phyloP scores from a whole-genome alignment of 371 early-diverging fungal species.

The Nosema muscidifuracis region DNA sequence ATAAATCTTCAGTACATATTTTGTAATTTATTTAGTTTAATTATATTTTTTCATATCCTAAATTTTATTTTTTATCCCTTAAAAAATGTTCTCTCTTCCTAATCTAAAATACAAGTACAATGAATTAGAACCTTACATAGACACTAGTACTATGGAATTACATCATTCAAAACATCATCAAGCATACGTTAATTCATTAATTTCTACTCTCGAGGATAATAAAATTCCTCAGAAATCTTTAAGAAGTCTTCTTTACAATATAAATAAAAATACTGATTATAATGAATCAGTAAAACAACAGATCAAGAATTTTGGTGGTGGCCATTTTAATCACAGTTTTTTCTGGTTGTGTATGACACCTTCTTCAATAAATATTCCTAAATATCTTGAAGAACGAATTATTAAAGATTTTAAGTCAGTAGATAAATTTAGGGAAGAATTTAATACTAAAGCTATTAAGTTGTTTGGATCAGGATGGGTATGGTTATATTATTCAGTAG shows the following conservation, averaged over 20 bases:
- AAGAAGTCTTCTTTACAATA: background rate
- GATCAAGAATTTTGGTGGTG: slow-evolving; percentile 85
- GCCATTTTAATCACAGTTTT: slow-evolving; percentile 89
- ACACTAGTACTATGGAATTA: slow-evolving; percentile 80
- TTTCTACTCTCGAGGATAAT: slow-evolving; percentile 5
- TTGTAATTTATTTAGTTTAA: no score
- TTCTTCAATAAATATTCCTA: slow-evolving; percentile 63
- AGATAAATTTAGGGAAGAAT: slow-evolving; percentile 70
- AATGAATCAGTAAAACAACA: slow-evolving; percentile 69
- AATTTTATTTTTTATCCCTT: slow-evolving; percentile 17
- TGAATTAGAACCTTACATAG: slow-evolving; percentile 54
- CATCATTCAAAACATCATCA: slow-evolving; percentile 93
- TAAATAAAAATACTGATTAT: background rate
- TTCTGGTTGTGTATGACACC: slow-evolving; percentile 88
- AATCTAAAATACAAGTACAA: slow-evolving; percentile 52
- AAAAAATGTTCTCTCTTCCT: slow-evolving; percentile 38
- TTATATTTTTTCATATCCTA: no score
- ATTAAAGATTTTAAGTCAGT: slow-evolving; percentile 76
- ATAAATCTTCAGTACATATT: no score
- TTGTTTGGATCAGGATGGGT: slow-evolving; percentile 95
- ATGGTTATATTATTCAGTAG: slow-evolving; percentile 79
- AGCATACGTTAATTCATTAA: slow-evolving; percentile 19
- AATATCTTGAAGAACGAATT: slow-evolving; percentile 68
- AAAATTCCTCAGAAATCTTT: slow-evolving; percentile 1
- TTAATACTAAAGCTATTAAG: slow-evolving; percentile 72